Evolutionary conservation across 768 basidiomycete species (phyloP).

Genomic region (Leucocoprinus leucothites): DNA sequence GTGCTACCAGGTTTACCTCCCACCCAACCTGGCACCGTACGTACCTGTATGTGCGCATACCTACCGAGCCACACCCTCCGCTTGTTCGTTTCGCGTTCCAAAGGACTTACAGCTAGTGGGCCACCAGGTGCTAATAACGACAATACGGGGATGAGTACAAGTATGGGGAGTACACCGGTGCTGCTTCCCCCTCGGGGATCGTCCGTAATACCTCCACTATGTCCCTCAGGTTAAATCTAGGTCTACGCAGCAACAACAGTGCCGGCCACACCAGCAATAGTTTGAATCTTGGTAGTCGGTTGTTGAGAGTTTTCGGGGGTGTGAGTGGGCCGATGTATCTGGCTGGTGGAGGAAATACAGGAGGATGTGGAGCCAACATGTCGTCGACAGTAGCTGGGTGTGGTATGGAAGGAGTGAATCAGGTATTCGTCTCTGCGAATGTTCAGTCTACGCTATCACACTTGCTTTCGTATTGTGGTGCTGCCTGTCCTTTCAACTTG

Average conservation of each 20-base stretch:
- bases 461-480: slow-evolving; percentile 34
- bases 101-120: slow-evolving; percentile 20
- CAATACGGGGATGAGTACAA: slow-evolving; percentile 32
- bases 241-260: slow-evolving; percentile 33
- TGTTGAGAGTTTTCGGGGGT: slow-evolving; percentile 28
- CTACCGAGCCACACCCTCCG: slow-evolving; percentile 46
- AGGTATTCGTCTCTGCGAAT: slow-evolving; percentile 29
- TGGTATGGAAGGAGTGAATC: not conserved
- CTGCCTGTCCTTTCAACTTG: slow-evolving; percentile 43
- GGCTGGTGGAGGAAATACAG: no score
- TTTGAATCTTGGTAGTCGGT: slow-evolving; percentile 20
- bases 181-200: slow-evolving; percentile 27
- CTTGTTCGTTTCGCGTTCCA: slow-evolving; percentile 44
- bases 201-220: slow-evolving; percentile 79
- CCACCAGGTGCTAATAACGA: slow-evolving; percentile 22
- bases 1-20: slow-evolving; percentile 26
- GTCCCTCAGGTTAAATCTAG: slow-evolving; percentile 66
- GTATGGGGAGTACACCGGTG: slow-evolving; percentile 30
- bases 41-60: slow-evolving; percentile 12
- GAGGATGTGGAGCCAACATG: slow-evolving; percentile 2
- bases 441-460: slow-evolving; percentile 33
- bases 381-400: slow-evolving; percentile 26
- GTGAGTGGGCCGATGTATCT: slow-evolving; percentile 28
- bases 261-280: no score
- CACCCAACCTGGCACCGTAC: no score